Evolutionary conservation across 2,329 filamentous ascomycete species (phyloP).

Genomic region (Amauroascus niger): DNA sequence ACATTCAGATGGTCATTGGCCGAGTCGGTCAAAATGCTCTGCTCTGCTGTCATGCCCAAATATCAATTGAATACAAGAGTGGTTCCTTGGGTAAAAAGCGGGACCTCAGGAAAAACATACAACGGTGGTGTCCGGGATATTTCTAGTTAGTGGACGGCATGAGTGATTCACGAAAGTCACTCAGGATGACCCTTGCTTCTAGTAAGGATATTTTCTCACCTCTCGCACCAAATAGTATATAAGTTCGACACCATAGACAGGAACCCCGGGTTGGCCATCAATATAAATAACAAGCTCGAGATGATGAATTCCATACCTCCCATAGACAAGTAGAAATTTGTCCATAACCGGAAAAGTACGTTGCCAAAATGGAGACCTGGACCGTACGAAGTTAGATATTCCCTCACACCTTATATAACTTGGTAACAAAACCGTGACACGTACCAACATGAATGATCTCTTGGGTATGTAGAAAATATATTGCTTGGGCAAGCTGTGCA

Average conservation of each 20-base stretch:
- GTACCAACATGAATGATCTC: no score
- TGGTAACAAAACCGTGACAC: constrained; percentile 12
- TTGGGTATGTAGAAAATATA: no score
- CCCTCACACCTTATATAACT: constrained; percentile 22
- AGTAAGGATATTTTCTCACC: not conserved
- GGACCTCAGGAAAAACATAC: constrained; percentile 12
- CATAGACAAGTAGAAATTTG: constrained; percentile 21
- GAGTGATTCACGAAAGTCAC: constrained; percentile 18
- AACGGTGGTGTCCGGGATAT: constrained; percentile 19
- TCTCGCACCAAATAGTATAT: not conserved
- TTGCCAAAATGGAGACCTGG: constrained; percentile 24
- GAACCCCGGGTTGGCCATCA: constrained; percentile 11
- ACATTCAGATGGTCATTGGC: constrained; percentile 19
- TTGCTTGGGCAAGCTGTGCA: not conserved
- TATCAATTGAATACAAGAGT: constrained; percentile 21
- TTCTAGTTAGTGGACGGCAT: constrained; percentile 1
- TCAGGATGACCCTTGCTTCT: constrained; percentile 15
- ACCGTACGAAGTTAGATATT: constrained; percentile 18
- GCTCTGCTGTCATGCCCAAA: constrained; percentile 27
- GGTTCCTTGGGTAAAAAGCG: not conserved
- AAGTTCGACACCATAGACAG: constrained; percentile 10
- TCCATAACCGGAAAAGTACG: constrained; percentile 20
- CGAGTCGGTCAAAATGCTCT: constrained; percentile 24
- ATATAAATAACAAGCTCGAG: constrained; percentile 13
- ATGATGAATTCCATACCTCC: constrained; percentile 19